These are phyloP conservation scores for Trametes elegans DNA, from an alignment of 768 basidiomycete species.

Conservation along the genomic window DNA sequence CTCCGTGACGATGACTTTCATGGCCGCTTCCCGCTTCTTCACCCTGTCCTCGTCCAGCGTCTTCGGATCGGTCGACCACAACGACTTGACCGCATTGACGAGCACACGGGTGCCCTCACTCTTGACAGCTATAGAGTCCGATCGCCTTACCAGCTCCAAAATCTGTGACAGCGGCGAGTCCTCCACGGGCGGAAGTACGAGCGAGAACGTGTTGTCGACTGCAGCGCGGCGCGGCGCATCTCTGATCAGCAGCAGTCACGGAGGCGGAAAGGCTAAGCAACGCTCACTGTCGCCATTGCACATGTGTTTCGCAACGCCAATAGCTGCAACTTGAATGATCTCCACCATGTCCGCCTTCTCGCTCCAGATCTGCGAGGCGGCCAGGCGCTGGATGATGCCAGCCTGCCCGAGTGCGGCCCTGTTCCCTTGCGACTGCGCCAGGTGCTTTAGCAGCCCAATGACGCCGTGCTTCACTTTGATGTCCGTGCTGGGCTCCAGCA, in stretches of 20 bases:
- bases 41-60: slow-evolving; percentile 43
- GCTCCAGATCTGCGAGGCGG: slow-evolving; percentile 65
- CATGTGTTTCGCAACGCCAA: slow-evolving; percentile 88
- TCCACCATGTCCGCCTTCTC: slow-evolving; percentile 79
- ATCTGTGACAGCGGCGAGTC: slow-evolving; percentile 59
- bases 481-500: slow-evolving; percentile 61
- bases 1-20: slow-evolving; percentile 48
- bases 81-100: slow-evolving; percentile 79
- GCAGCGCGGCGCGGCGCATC: neutral
- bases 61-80: slow-evolving; percentile 58
- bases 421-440: slow-evolving; percentile 64
- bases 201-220: slow-evolving; percentile 46
- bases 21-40: slow-evolving; percentile 51
- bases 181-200: slow-evolving; percentile 49
- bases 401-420: slow-evolving; percentile 58
- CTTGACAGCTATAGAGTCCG: slow-evolving; percentile 78
- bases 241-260: slow-evolving; percentile 5
- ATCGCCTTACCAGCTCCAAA: slow-evolving; percentile 70
- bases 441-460: slow-evolving; percentile 82
- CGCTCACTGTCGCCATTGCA: slow-evolving; percentile 70
- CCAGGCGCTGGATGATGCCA: slow-evolving; percentile 60
- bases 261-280: slow-evolving; percentile 2
- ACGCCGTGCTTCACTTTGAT: slow-evolving; percentile 89
- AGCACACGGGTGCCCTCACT: slow-evolving; percentile 90
- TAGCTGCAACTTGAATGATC: slow-evolving; percentile 82